These are phyloP conservation scores for Malus hybrid DNA, from an alignment of 331 rosid genomes.

Conservation along the genomic window DNA sequence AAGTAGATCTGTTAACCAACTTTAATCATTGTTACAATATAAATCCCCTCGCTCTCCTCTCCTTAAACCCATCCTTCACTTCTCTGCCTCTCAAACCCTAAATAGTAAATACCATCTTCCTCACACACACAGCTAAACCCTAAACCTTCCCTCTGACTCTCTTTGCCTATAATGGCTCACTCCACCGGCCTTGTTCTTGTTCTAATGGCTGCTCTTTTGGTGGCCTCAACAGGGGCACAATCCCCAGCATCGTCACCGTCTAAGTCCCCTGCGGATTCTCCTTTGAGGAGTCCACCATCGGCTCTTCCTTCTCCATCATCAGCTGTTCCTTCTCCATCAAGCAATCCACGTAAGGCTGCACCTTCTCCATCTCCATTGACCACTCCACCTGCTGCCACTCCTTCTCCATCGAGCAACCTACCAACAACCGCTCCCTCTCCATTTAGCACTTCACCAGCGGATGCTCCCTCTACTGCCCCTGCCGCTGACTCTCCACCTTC, in stretches of 20 bases:
- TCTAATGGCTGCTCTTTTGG: not conserved
- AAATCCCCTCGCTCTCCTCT: too few species aligned
- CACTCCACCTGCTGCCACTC: not conserved
- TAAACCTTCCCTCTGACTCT: too few species aligned
- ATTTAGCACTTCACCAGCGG: not conserved
- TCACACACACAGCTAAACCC: too few species aligned
- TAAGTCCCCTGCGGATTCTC: not conserved
- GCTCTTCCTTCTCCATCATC: too few species aligned
- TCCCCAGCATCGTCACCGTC: not conserved
- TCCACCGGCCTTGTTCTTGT: not conserved
- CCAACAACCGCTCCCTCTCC: not conserved
- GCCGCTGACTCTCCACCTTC: not conserved
- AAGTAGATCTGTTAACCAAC: too few species aligned
- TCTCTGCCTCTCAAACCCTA: not conserved
- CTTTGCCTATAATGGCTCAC: not conserved
- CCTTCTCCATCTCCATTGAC: not conserved
- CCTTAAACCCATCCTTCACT: too few species aligned
- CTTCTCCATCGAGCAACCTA: not conserved
- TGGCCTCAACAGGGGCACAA: not conserved
- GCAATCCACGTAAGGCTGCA: not conserved
- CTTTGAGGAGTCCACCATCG: too few species aligned
- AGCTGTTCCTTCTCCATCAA: not conserved
- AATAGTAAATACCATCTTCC: too few species aligned
- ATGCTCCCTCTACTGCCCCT: not conserved
- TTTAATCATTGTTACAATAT: too few species aligned